Conservation (phyloP, 2,329 filamentous ascomycete species). For the Aureobasidium pullulans region DNA sequence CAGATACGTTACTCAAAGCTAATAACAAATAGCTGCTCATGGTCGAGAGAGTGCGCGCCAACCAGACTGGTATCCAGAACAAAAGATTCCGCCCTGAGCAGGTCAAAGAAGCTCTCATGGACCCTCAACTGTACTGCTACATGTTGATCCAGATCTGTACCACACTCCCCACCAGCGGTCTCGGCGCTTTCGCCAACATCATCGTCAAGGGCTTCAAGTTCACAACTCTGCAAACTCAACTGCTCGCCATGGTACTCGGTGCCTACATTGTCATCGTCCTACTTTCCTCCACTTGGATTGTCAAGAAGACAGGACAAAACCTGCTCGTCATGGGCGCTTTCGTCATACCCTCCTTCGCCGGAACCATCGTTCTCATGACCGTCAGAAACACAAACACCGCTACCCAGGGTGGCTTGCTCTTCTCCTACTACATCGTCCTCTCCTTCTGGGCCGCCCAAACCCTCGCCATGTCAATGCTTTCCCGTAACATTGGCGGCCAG, state of each 20-base stretch:
- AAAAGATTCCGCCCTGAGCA: slow-evolving; percentile 46
- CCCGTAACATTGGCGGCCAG: slow-evolving; percentile 63
- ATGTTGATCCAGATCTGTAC: slow-evolving; percentile 55
- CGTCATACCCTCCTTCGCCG: slow-evolving; percentile 61
- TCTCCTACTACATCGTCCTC: slow-evolving; percentile 68
- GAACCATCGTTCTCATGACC: slow-evolving; percentile 65
- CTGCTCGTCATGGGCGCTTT: slow-evolving; percentile 58
- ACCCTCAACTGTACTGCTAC: slow-evolving; percentile 50
- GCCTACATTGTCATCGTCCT: slow-evolving; percentile 66
- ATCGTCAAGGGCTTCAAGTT: slow-evolving; percentile 67
- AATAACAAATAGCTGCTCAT: slow-evolving; percentile 49
- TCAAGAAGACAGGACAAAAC: slow-evolving; percentile 63
- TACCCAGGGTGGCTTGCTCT: slow-evolving; percentile 59
- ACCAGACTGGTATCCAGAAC: slow-evolving; percentile 41
- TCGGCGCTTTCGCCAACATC: slow-evolving; percentile 67
- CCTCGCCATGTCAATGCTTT: slow-evolving; percentile 49
- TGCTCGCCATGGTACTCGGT: slow-evolving; percentile 68
- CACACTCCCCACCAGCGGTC: slow-evolving; percentile 63
- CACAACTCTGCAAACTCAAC: slow-evolving; percentile 57
- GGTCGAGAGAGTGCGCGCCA: slow-evolving; percentile 39
- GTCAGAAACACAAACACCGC: slow-evolving; percentile 51
- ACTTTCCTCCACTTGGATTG: slow-evolving; percentile 58
- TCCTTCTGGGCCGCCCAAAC: slow-evolving; percentile 64
- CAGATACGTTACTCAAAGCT: slow-evolving; percentile 31
- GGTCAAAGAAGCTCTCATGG: slow-evolving; percentile 50